Base-by-base conservation (phyloP, 768 basidiomycete genomes). In the Auriscalpium orientale region DNA sequence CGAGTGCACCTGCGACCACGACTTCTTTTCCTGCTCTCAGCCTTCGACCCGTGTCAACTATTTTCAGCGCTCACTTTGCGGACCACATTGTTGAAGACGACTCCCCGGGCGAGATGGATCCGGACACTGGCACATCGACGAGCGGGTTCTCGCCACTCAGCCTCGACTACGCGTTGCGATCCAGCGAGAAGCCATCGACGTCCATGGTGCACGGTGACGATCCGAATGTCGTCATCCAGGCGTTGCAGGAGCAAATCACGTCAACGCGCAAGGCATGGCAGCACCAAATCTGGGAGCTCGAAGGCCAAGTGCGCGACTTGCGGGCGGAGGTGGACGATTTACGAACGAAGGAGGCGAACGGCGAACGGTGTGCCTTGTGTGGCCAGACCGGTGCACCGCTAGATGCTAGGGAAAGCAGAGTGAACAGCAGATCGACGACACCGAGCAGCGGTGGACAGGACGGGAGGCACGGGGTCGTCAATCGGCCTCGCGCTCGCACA, bases 241-340 rank as follows among this genome's bases (percentile, higher is more conserved):
- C 75, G 18, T 68, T 88, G 37, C 86, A 83, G 63, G 81, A 87
- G 35, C 82, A 88, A 66, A 72, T 89, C 38, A 64, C 70, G 38
- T 72, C 74, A 9, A 70, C 82, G 22, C 82, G 84, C 53, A 76
- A 78, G 60, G 79, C 78, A 20, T 89, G 85, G 84, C 85, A 88
- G 63, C 79, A 75, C 56, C 83, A 87, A 56, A 78, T 89, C 51
- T 82, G 79, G 83, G 89, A 90, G 64, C 71, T 91, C 51, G 87
- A 87, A 64, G 79, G 80, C 12, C 85, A 87, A 65, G 79, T 91
- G 46, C 79, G 79, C 49, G 84, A 85, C 65, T 72, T 92, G 56
- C 84, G 86, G 59, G 74, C 78, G 18, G 86, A 91, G 66, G 66
- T 91, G 36, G 83, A 85, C 36, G 78, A 76, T 22, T 69, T 84